These are phyloP conservation scores for Rubia yunnanensis DNA, from an alignment of 257 asterid species.

Conservation along the genomic window DNA sequence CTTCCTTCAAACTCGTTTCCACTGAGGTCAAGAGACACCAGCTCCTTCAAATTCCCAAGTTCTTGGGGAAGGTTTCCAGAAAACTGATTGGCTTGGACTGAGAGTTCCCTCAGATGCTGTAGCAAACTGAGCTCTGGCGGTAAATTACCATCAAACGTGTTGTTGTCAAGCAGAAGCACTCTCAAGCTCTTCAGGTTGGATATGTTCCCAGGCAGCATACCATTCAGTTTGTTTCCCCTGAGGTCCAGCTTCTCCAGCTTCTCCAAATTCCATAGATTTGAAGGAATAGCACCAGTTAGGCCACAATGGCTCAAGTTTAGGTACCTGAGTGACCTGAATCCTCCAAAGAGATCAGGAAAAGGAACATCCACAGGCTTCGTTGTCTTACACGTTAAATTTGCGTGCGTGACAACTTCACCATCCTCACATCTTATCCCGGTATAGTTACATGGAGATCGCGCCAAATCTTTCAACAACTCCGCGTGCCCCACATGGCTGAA, in stretches of 20 bases:
- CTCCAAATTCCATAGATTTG: conserved; percentile 41
- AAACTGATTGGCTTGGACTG: conserved; percentile 46
- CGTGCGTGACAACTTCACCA: conserved; percentile 21
- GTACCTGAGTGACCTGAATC: conserved; percentile 38
- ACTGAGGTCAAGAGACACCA: conserved; percentile 60
- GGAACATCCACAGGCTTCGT: conserved; percentile 34
- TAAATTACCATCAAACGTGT: conserved; percentile 41
- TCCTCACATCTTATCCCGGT: conserved; percentile 50
- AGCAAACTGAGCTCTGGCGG: conserved; percentile 47
- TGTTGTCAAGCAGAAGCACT: conserved; percentile 53
- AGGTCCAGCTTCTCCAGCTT: conserved; percentile 48
- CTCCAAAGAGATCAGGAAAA: conserved; percentile 34
- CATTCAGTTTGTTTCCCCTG: conserved; percentile 43
- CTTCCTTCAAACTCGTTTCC: conserved; percentile 48
- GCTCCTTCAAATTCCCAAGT: conserved; percentile 36
- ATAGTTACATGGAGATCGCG: conserved; percentile 62
- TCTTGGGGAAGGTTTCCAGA: conserved; percentile 46
- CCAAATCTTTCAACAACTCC: conserved; percentile 28
- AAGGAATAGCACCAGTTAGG: conserved; percentile 38
- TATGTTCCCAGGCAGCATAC: conserved; percentile 33
- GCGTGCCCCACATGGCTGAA: conserved; percentile 23
- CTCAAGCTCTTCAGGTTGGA: conserved; percentile 29
- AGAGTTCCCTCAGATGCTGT: conserved; percentile 38
- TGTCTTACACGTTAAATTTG: conserved; percentile 27
- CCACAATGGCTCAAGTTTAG: conserved; percentile 60